These are phyloP conservation scores for Lasiosphaeria ovina DNA, from an alignment of 495 filamentous ascomycete genomes.

Conservation along the genomic window DNA sequence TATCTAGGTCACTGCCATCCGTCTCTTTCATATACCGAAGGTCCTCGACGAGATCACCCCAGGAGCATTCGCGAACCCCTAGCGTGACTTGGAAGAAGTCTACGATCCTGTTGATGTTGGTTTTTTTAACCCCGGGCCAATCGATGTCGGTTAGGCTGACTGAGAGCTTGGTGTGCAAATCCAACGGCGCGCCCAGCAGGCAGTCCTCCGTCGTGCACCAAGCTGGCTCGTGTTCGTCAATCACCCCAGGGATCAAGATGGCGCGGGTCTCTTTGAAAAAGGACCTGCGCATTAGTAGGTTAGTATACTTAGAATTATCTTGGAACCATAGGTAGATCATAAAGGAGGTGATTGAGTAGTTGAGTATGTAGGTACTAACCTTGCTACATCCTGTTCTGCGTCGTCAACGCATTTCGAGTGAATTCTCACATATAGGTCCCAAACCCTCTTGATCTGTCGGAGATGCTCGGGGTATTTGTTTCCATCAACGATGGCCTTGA, in stretches of 20 bases:
- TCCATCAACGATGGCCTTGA: background rate
- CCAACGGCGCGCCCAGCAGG: slow-evolving; percentile 16
- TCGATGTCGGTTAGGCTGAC: slow-evolving; percentile 5
- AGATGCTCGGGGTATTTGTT: background rate
- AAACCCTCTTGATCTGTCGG: slow-evolving; percentile 18
- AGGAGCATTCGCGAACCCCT: background rate
- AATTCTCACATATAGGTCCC: slow-evolving; percentile 19
- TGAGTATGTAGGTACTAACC: background rate
- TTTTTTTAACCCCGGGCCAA: background rate
- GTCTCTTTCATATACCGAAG: background rate
- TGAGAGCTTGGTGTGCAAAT: slow-evolving; percentile 11
- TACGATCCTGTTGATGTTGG: slow-evolving; percentile 6
- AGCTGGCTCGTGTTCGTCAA: background rate
- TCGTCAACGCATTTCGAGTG: slow-evolving; percentile 10
- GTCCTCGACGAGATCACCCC: slow-evolving; percentile 4
- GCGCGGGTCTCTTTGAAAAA: background rate
- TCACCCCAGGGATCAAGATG: background rate
- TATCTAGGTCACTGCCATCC: background rate
- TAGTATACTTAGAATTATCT: background rate
- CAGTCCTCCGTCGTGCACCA: slow-evolving; percentile 7
- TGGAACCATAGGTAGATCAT: background rate
- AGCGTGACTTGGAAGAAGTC: slow-evolving; percentile 24
- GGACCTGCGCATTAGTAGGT: background rate
- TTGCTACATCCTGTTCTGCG: background rate
- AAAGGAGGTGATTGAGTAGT: background rate